Evolutionary conservation across 768 basidiomycete species (phyloP), one percentile per base, ranked within the genome.

Genomic region (Tephrocybe rancida): DNA sequence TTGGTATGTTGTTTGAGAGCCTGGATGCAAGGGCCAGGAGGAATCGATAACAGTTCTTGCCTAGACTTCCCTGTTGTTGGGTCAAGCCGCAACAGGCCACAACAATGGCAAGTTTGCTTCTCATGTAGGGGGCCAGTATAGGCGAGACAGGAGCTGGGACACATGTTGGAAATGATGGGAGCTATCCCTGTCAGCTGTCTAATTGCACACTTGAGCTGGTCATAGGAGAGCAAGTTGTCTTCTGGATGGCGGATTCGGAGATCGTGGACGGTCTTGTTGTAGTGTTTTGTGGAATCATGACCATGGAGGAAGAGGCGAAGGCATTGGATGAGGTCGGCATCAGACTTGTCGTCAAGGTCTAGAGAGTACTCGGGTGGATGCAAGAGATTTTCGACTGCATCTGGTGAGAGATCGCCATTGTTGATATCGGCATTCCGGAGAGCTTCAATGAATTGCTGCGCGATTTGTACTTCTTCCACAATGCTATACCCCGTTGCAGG

Each of bases 11-110:
- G n/a, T 19, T 43, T 44, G 14, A 48, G 16, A 1, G 44, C 54
- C 35, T 56, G 54, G 6, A 55, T 51, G 3, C 21, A 18, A 39
- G 24, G 22, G 1, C 64, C 61, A 39, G 67, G 42, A 0, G 65
- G 62, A 16, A 69, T 61, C 0, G 68, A 63, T 24, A 42, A 41
- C 41, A 65, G 62, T 10, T 60, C 24, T 19, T 48, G 54, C 5
- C 42, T 27, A 5, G 52, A 39, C 32, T 54, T 59, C 11, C 38
- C 43, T 4, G 57, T 59, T 11, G 45, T 24, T 5, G 57, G 24
- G 24, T 63, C 55, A 24, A 53, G 34, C 1, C 54, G 45, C 4
- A 54, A 30, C 30, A 49, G 35, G 1, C 55, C 45, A 48, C 61
- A 66, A 7, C 19, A 16, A 19, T 37, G 39, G 14, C 54, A 59